These are phyloP conservation scores for Geranium brycei DNA, from an alignment of 345 rosid genomes.

Conservation along the genomic window DNA sequence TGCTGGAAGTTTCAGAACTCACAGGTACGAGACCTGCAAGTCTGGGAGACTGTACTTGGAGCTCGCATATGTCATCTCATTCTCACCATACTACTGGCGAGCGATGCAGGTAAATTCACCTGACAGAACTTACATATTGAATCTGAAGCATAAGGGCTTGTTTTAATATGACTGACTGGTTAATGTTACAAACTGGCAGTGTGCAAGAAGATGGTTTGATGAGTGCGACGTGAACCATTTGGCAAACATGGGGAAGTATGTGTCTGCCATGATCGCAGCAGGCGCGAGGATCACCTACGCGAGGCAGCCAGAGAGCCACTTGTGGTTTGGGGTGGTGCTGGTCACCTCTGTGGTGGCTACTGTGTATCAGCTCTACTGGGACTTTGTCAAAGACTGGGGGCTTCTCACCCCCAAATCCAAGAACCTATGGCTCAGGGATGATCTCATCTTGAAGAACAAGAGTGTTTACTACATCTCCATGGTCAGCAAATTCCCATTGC, in stretches of 20 bases:
- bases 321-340: slow-evolving; percentile 52
- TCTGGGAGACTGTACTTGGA: slow-evolving; percentile 55
- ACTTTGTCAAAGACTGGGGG: slow-evolving; percentile 92
- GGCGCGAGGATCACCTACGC: slow-evolving; percentile 74
- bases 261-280: slow-evolving; percentile 92
- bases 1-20: slow-evolving; percentile 61
- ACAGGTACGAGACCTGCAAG: slow-evolving; percentile 48
- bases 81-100: slow-evolving; percentile 87
- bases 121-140: too few species aligned
- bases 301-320: slow-evolving; percentile 19
- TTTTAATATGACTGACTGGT: background rate
- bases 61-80: slow-evolving; percentile 69
- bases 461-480: slow-evolving; percentile 64
- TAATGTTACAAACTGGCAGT: slow-evolving; percentile 19
- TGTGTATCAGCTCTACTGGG: slow-evolving; percentile 88
- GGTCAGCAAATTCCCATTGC: slow-evolving; percentile 26
- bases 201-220: slow-evolving; percentile 87
- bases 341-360: slow-evolving; percentile 59
- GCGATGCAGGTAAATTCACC: slow-evolving; percentile 62
- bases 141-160: too few species aligned
- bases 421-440: slow-evolving; percentile 77
- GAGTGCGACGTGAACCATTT: slow-evolving; percentile 53
- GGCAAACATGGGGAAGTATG: slow-evolving; percentile 94
- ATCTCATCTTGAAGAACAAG: slow-evolving; percentile 60
- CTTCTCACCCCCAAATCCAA: slow-evolving; percentile 59